Conservation (phyloP, 2,329 filamentous ascomycete genomes). For the Cladophialophora exuberans region DNA sequence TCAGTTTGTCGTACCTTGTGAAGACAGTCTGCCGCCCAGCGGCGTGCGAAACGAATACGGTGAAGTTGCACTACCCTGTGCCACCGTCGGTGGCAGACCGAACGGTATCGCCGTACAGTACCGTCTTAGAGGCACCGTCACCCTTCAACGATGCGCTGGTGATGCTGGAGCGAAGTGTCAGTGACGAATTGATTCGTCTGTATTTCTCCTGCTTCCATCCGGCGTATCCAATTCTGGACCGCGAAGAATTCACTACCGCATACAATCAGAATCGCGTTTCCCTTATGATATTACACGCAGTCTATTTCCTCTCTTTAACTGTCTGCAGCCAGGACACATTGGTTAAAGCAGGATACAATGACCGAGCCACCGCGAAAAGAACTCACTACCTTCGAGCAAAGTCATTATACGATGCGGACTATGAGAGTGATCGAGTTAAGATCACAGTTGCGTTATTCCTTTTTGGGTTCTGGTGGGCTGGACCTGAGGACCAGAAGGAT, state of each 20-base stretch:
- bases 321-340: not conserved
- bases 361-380: not conserved
- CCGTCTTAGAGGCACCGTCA: too few relatives aligned
- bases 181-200: not conserved
- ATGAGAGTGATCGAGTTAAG: not conserved
- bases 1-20: not conserved
- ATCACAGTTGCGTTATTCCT: not conserved
- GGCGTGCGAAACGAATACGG: not conserved
- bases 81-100: not conserved
- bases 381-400: not conserved
- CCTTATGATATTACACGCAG: not conserved
- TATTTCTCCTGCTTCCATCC: not conserved
- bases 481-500: constrained; percentile 36
- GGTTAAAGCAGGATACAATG: not conserved
- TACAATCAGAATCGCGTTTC: not conserved
- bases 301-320: not conserved
- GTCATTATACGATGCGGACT: not conserved
- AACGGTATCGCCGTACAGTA: not conserved
- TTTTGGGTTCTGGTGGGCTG: constrained; percentile 34
- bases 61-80: not conserved
- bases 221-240: not conserved
- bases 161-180: not conserved
- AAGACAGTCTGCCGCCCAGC: not conserved
- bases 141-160: not conserved
- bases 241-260: not conserved